Percentiles rank a stretch among this genome's conserved stretches.
Evolutionary conservation across 2,329 filamentous ascomycete species (phyloP).

Genomic region (Scytalidium lignicola): DNA sequence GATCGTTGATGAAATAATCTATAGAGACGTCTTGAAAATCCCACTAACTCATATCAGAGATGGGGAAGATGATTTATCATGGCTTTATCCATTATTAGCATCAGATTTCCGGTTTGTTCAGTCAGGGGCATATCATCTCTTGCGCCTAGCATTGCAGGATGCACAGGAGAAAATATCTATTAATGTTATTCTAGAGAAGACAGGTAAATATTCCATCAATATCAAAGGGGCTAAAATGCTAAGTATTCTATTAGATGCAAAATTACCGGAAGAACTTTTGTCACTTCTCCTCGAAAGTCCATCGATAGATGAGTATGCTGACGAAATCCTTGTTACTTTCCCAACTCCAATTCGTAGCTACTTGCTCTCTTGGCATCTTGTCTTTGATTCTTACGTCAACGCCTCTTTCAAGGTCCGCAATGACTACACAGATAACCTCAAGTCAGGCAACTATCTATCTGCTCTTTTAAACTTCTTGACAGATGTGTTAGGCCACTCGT

Average conservation of each 20-base stretch:
- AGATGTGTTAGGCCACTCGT: conserved; percentile 75
- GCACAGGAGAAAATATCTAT: conserved; percentile 79
- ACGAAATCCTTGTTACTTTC: conserved; percentile 62
- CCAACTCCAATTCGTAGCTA: conserved; percentile 71
- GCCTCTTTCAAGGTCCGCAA: conserved; percentile 78
- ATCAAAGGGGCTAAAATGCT: neutral
- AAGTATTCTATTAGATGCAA: conserved; percentile 43
- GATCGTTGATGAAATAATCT: conserved; percentile 71
- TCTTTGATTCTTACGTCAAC: conserved; percentile 79
- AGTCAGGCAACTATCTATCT: conserved; percentile 62
- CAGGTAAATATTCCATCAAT: conserved; percentile 30
- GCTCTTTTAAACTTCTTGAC: conserved; percentile 75
- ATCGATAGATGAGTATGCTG: conserved; percentile 59
- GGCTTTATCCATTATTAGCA: conserved; percentile 71
- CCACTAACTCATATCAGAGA: conserved; percentile 58
- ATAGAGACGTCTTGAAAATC: conserved; percentile 61
- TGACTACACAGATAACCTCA: conserved; percentile 76
- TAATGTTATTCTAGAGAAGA: conserved; percentile 68
- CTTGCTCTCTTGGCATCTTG: conserved; percentile 80
- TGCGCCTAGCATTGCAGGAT: conserved; percentile 74
- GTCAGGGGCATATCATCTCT: conserved; percentile 70
- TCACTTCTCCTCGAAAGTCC: conserved; percentile 79
- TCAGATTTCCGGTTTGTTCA: conserved; percentile 73
- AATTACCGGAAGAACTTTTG: conserved; percentile 76
- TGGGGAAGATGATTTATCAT: conserved; percentile 37